A percentile compares a stretch with the other conserved stretches of the same genome.
Conservation (phyloP, 306 rosid species). For the Vicia sativa region DNA sequence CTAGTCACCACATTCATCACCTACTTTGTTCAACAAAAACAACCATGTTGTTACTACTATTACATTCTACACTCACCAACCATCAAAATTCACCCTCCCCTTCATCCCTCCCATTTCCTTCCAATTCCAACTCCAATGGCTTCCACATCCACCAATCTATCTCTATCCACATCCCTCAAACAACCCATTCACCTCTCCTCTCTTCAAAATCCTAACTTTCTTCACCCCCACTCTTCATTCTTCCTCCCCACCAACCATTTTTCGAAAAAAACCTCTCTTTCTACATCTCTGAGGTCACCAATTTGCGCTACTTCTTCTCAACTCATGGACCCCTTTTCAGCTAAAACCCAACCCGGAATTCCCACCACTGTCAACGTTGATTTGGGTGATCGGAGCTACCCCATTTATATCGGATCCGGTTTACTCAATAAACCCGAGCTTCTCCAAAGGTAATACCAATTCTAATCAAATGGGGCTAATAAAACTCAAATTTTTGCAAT, state of each 20-base stretch:
- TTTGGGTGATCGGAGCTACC: slow-evolving; percentile 92
- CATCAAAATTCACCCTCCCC: slow-evolving; percentile 19
- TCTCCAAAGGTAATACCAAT: slow-evolving; percentile 62
- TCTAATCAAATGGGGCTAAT: not conserved
- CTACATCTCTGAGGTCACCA: slow-evolving; percentile 34
- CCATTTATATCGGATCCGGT: slow-evolving; percentile 89
- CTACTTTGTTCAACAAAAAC: not conserved
- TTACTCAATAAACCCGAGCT: slow-evolving; percentile 71
- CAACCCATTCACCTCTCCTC: slow-evolving; percentile 43
- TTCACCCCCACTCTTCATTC: slow-evolving; percentile 37
- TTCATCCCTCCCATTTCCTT: not conserved
- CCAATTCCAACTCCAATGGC: slow-evolving; percentile 47
- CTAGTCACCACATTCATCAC: not conserved
- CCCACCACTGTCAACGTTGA: slow-evolving; percentile 70
- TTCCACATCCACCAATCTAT: slow-evolving; percentile 49
- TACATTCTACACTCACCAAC: slow-evolving; percentile 44
- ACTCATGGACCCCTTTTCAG: slow-evolving; percentile 63
- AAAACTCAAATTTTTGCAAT: not conserved
- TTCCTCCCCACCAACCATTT: slow-evolving; percentile 7
- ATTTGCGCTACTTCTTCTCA: slow-evolving; percentile 62
- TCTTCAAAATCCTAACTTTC: slow-evolving; percentile 39
- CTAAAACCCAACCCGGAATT: slow-evolving; percentile 36
- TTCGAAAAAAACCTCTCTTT: slow-evolving; percentile 25
- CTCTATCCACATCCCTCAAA: slow-evolving; percentile 52
- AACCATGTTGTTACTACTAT: not conserved